Conservation (phyloP, 805 yeast species). For the Ogataea methylovora region DNA sequence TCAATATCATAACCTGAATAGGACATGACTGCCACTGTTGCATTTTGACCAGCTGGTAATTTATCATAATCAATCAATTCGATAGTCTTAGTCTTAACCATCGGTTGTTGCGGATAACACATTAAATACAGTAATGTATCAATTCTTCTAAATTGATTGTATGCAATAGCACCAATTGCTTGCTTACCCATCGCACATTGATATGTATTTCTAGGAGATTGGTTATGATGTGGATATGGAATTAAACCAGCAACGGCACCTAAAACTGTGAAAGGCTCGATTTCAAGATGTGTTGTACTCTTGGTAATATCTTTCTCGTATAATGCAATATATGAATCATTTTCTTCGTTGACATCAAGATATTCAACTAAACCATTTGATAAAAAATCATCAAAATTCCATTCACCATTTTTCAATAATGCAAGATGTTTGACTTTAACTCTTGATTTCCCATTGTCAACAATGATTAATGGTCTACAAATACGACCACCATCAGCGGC, state of each 20-base stretch:
- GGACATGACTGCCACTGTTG: conserved; percentile 98
- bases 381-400: conserved; percentile 90
- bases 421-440: conserved; percentile 68
- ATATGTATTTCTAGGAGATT: conserved; percentile 86
- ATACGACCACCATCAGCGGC: conserved; percentile 99
- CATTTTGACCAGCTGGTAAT: conserved; percentile 97
- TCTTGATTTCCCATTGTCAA: conserved; percentile 59
- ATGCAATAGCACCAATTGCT: conserved; percentile 99
- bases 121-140: conserved; percentile 88
- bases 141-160: conserved; percentile 91
- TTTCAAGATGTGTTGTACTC: conserved; percentile 81
- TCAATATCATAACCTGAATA: conserved; percentile 99
- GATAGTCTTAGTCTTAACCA: conserved; percentile 97
- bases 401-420: conserved; percentile 54
- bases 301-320: conserved; percentile 61
- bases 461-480: conserved; percentile 92
- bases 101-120: conserved; percentile 99
- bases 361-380: conserved; percentile 86
- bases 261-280: conserved; percentile 87
- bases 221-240: conserved; percentile 91
- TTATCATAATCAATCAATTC: conserved; percentile 94
- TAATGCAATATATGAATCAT: conserved; percentile 86
- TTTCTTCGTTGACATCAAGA: conserved; percentile 94
- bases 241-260: conserved; percentile 92
- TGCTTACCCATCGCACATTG: conserved; percentile 98